Base-by-base conservation (phyloP, 2,329 filamentous ascomycete genomes). In the Graphium sp. region DNA sequence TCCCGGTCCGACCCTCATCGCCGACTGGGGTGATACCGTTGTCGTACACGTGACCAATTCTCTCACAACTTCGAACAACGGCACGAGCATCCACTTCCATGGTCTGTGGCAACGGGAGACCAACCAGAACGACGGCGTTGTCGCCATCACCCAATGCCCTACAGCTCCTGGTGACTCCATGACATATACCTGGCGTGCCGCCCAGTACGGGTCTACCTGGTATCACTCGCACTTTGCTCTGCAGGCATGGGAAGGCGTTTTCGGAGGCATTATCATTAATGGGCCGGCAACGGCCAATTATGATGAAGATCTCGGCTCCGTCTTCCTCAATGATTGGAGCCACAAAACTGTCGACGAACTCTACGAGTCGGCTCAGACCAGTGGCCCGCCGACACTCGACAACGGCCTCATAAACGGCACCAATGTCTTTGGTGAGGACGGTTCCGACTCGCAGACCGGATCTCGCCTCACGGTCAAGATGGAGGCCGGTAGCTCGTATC, bases 41-140 rank as follows among this genome's bases (percentile, higher is more conserved):
- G 41, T 48, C n/a, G 46, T 71, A 9, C 62, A 62, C 29, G 58
- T 76, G 6, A 62, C 50, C 19, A 77, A 74, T 42, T 42, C 42
- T 2, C 33, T 57, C 20, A 24, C 35, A 39, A 52, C 26, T 30
- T 58, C 47, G 47, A 49, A 29, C 7, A 75, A 76, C 35, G 68
- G 69, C 18, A 74, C 68, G 6, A 57, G 57, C 7, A 62, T 75
- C 12, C 72, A 77, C 41, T 76, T 60, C 49, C 71, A 77, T 39
- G 73, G 69, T 14, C 50, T 77, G 19, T 59, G 65, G 6, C 67
- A 76, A 40, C 52, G 59, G 34, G 50, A 58, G 39, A 64, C 55
- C 26, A 63, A 60, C 37, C 50, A 62, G 32, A 52, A 63, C 29
- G 71, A 76, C 37, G 72, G 72, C 30, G 67, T 73, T 4, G 49